Percentiles rank a stretch among this genome's conserved stretches.
Conservation (phyloP, 176 grass and related monocot genomes). For the Areca catechu region DNA sequence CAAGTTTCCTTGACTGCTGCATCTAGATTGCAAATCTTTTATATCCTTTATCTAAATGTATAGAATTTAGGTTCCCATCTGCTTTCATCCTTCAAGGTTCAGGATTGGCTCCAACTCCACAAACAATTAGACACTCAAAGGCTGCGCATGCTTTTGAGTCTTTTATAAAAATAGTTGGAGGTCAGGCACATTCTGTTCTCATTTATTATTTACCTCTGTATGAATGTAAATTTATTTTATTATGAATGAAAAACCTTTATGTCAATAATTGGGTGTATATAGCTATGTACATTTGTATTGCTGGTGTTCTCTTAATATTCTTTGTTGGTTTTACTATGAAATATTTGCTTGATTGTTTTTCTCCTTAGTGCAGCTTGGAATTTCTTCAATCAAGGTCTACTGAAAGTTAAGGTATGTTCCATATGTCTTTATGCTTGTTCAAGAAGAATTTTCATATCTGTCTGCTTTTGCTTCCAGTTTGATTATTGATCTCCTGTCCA, state of each 20-base stretch:
- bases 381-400: constrained; percentile 48
- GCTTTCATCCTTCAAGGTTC: constrained; percentile 67
- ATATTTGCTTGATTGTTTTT: constrained; percentile 17
- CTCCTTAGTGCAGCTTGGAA: constrained; percentile 57
- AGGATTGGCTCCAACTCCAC: constrained; percentile 51
- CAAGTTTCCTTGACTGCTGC: too few relatives aligned
- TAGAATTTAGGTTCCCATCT: constrained; percentile 52
- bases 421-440: not conserved
- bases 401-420: constrained; percentile 48
- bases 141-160: constrained; percentile 45
- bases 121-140: constrained; percentile 47
- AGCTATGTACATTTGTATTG: too few relatives aligned
- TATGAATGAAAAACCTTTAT: too few relatives aligned
- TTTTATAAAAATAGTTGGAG: constrained; percentile 49
- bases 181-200: constrained; percentile 25
- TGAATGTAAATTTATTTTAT: too few relatives aligned
- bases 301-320: not conserved
- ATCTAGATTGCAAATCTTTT: too few relatives aligned
- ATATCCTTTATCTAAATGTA: too few relatives aligned
- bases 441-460: too few relatives aligned
- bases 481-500: too few relatives aligned
- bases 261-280: too few relatives aligned
- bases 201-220: not conserved
- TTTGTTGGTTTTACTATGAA: not conserved
- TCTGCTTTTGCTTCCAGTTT: too few relatives aligned